Percentiles rank a stretch among this genome's conserved stretches.
phyloP scores from a whole-genome alignment of 2,329 filamentous ascomycete species.

The Stemphylium vesicarium region DNA sequence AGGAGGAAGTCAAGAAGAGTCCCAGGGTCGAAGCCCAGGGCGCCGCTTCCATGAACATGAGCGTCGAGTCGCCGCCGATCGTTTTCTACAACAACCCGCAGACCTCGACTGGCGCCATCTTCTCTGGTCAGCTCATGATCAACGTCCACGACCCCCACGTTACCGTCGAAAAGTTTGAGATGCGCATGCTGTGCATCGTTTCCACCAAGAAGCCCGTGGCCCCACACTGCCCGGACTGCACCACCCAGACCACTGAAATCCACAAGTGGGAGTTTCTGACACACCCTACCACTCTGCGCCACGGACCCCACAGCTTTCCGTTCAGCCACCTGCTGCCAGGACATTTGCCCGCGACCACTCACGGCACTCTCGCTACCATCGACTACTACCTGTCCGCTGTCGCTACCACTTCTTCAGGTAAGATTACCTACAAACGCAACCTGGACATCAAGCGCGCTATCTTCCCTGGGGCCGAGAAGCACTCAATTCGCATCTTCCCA shows the following conservation, averaged over 20 bases:
- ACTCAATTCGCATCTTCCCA: slow-evolving; percentile 92
- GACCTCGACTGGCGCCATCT: slow-evolving; percentile 80
- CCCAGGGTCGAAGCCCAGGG: slow-evolving; percentile 48
- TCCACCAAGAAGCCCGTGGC: slow-evolving; percentile 83
- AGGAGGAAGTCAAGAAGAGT: slow-evolving; percentile 39
- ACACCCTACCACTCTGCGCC: slow-evolving; percentile 40
- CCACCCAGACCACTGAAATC: slow-evolving; percentile 73
- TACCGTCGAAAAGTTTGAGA: slow-evolving; percentile 72
- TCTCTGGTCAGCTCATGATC: slow-evolving; percentile 82
- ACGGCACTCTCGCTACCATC: slow-evolving; percentile 74
- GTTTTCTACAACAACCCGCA: slow-evolving; percentile 80
- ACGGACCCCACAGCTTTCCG: slow-evolving; percentile 77
- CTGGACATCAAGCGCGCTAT: slow-evolving; percentile 82
- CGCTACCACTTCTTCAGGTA: slow-evolving; percentile 63
- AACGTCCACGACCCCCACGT: slow-evolving; percentile 71
- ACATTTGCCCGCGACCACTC: slow-evolving; percentile 81
- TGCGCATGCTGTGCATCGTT: slow-evolving; percentile 72
- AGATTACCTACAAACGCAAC: slow-evolving; percentile 69
- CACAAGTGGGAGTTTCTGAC: slow-evolving; percentile 76
- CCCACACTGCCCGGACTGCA: slow-evolving; percentile 78
- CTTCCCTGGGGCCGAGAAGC: slow-evolving; percentile 78
- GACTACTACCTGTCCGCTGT: slow-evolving; percentile 71
- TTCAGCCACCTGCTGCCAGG: slow-evolving; percentile 88
- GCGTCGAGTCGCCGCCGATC: slow-evolving; percentile 85
- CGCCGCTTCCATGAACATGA: slow-evolving; percentile 62